A percentile compares a stretch with the other conserved stretches of the same genome.
phyloP scores from a whole-genome alignment of 257 asterid genomes.

The Knoxia roxburghii region DNA sequence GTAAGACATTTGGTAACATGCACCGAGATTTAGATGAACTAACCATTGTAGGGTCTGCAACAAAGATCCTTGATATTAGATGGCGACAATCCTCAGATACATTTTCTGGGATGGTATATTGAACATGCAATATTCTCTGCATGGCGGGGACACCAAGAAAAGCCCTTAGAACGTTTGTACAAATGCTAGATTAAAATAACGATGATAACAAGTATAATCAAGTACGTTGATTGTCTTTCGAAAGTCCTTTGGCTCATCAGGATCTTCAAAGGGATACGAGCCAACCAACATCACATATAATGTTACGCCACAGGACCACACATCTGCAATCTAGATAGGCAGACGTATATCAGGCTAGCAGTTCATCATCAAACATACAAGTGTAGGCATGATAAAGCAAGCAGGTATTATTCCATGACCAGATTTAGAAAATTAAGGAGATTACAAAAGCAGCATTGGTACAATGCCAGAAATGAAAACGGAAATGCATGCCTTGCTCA shows the following conservation, averaged over 20 bases:
- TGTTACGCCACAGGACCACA: constrained; percentile 94
- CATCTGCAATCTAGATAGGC: constrained; percentile 75
- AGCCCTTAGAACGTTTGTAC: neutral
- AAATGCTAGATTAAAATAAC: neutral
- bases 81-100: constrained; percentile 65
- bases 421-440: neutral
- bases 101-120: constrained; percentile 56
- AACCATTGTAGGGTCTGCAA: constrained; percentile 62
- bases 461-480: neutral
- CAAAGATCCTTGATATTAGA: constrained; percentile 63
- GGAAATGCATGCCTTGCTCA: neutral
- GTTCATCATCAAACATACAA: constrained; percentile 5
- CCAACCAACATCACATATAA: constrained; percentile 86
- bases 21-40: constrained; percentile 9
- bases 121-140: constrained; percentile 64
- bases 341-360: constrained; percentile 4
- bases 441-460: neutral
- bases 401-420: neutral
- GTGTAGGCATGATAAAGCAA: constrained; percentile 6
- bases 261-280: constrained; percentile 89
- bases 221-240: constrained; percentile 58
- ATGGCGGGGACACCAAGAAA: neutral
- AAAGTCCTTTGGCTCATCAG: constrained; percentile 72
- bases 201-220: neutral
- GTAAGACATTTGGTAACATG: no score